Percentiles rank a stretch among this genome's conserved stretches.
phyloP scores from a whole-genome alignment of 2,329 filamentous ascomycete genomes.

The Colletotrichum cereale region DNA sequence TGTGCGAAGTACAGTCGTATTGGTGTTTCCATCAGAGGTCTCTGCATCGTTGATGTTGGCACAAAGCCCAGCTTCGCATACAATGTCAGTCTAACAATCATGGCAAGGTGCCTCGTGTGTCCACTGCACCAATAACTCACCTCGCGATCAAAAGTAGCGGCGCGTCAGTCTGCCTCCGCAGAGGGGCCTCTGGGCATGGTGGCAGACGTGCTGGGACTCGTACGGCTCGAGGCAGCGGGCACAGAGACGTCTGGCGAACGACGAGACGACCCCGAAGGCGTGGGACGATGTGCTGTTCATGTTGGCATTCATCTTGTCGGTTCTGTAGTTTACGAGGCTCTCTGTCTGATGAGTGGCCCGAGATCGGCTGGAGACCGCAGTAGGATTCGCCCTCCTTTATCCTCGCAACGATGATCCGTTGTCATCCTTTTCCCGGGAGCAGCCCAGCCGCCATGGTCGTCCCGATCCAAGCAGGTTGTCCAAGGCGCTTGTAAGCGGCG shows the following conservation, averaged over 20 bases:
- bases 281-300: background rate
- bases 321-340: background rate
- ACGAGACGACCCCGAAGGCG: background rate
- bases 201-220: slow-evolving; percentile 39
- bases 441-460: background rate
- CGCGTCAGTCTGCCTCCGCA: background rate
- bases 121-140: background rate
- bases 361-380: background rate
- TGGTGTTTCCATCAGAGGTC: too few species aligned
- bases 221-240: slow-evolving; percentile 40
- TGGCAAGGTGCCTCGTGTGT: background rate
- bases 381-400: slow-evolving; percentile 10
- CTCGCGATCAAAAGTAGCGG: background rate
- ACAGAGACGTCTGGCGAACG: slow-evolving; percentile 36
- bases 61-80: background rate
- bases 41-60: background rate
- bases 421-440: background rate
- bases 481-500: background rate
- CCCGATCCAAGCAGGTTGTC: too few species aligned
- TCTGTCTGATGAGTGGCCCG: background rate
- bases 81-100: background rate
- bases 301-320: too few species aligned
- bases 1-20: background rate
- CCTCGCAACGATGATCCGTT: background rate
- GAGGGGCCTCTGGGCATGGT: slow-evolving; percentile 19